Conservation (phyloP, 495 filamentous ascomycete genomes). For the Peziza echinospora region DNA sequence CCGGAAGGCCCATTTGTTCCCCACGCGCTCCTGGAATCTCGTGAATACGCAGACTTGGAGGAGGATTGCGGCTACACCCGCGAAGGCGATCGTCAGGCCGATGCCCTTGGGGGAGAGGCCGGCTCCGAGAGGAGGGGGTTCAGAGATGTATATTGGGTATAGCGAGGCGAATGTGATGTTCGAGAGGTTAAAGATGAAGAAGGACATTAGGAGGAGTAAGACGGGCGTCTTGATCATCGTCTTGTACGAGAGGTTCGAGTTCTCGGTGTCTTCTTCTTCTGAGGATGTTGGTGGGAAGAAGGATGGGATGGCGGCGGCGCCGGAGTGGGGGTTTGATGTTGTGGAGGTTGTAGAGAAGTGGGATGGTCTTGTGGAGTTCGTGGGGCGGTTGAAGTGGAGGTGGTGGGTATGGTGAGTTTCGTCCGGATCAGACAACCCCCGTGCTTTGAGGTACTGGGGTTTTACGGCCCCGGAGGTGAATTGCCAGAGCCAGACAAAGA, state of each 20-base stretch:
- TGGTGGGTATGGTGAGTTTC: background rate
- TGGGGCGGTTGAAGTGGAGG: constrained; percentile 17
- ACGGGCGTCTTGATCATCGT: constrained; percentile 48
- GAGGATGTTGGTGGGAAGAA: background rate
- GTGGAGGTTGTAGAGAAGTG: background rate
- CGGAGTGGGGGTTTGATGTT: background rate
- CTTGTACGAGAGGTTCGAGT: constrained; percentile 23
- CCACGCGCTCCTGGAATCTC: constrained; percentile 53
- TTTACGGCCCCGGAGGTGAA: constrained; percentile 35
- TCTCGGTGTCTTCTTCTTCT: constrained; percentile 21
- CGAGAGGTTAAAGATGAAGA: constrained; percentile 67
- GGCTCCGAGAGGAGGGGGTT: constrained; percentile 51
- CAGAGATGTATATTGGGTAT: constrained; percentile 75
- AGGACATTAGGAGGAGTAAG: constrained; percentile 53
- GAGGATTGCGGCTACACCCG: constrained; percentile 60
- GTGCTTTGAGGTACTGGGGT: constrained; percentile 36
- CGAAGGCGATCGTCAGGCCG: constrained; percentile 66
- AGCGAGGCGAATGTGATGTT: constrained; percentile 81
- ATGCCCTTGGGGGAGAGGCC: constrained; percentile 56
- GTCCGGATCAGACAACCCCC: too few species aligned
- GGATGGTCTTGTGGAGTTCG: constrained; percentile 23
- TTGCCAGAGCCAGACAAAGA: constrained; percentile 56
- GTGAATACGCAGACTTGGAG: constrained; percentile 78
- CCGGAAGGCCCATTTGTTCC: constrained; percentile 67
- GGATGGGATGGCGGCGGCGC: background rate